Percentiles rank a stretch among this genome's conserved stretches.
Evolutionary conservation across 805 yeast species (phyloP).

Genomic region (Candida silvicultrix): DNA sequence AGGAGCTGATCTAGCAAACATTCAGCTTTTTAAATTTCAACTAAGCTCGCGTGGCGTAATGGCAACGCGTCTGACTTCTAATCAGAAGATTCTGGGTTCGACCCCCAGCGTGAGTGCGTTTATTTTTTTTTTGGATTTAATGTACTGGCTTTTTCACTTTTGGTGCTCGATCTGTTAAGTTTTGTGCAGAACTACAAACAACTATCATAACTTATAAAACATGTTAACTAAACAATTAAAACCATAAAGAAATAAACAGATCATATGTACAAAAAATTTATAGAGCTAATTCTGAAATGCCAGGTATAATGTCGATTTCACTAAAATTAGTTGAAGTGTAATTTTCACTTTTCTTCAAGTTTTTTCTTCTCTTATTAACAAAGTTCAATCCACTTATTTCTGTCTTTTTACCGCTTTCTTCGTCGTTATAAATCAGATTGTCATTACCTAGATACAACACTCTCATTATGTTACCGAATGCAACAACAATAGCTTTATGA

Average conservation of each 20-base stretch:
- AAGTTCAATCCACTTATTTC: slow-evolving; percentile 43
- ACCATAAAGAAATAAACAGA: background rate
- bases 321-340: slow-evolving; percentile 13
- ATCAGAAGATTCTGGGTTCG: slow-evolving; percentile 46
- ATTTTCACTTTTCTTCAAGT: slow-evolving; percentile 12
- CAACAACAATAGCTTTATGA: slow-evolving; percentile 67
- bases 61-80: slow-evolving; percentile 12
- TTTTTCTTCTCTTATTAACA: slow-evolving; percentile 43
- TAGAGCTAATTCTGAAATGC: slow-evolving; percentile 14
- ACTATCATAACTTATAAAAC: background rate
- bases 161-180: no score
- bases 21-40: background rate
- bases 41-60: slow-evolving; percentile 1
- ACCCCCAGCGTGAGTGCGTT: slow-evolving; percentile 42
- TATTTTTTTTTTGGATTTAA: slow-evolving; percentile 1
- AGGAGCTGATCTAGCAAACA: no score
- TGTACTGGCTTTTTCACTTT: background rate
- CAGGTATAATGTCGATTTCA: slow-evolving; percentile 18
- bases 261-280: background rate
- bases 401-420: slow-evolving; percentile 33
- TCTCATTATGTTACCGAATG: slow-evolving; percentile 68
- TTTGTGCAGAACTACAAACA: no score
- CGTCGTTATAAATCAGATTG: slow-evolving; percentile 57
- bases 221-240: background rate
- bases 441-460: slow-evolving; percentile 72